Evolutionary conservation across 768 basidiomycete species (phyloP).

Genomic region (Pisolithus tinctorius): DNA sequence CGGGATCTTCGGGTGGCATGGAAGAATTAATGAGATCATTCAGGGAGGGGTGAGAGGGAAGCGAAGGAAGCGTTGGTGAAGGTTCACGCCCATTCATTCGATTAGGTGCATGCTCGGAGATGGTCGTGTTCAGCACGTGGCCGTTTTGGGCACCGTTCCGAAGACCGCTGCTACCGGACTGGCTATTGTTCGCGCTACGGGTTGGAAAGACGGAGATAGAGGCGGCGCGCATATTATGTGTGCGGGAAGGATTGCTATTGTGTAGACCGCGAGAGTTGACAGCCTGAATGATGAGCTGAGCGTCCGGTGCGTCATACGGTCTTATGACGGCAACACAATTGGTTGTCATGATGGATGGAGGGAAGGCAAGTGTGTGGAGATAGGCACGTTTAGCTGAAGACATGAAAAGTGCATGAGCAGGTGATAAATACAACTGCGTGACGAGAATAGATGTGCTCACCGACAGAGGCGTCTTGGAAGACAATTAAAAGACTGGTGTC

Average conservation of each 20-base stretch:
- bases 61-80: conserved; percentile 73
- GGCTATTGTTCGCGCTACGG: conserved; percentile 37
- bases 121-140: conserved; percentile 36
- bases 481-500: conserved; percentile 94
- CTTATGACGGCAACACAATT: conserved; percentile 58
- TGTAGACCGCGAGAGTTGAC: conserved; percentile 71
- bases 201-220: conserved; percentile 60
- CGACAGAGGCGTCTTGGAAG: conserved; percentile 82
- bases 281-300: conserved; percentile 74
- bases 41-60: conserved; percentile 79
- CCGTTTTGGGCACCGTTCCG: conserved; percentile 27
- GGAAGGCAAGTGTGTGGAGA: conserved; percentile 80
- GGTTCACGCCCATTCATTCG: conserved; percentile 52
- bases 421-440: no score
- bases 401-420: background rate
- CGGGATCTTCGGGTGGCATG: conserved; percentile 55
- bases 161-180: conserved; percentile 22
- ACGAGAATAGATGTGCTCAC: conserved; percentile 44
- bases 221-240: conserved; percentile 63
- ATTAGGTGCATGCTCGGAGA: conserved; percentile 43
- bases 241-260: conserved; percentile 55
- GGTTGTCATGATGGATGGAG: conserved; percentile 58
- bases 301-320: conserved; percentile 94
- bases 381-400: conserved; percentile 87
- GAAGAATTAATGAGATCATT: conserved; percentile 78